Conservation (phyloP, 345 rosid species). For the Brassica incana region DNA sequence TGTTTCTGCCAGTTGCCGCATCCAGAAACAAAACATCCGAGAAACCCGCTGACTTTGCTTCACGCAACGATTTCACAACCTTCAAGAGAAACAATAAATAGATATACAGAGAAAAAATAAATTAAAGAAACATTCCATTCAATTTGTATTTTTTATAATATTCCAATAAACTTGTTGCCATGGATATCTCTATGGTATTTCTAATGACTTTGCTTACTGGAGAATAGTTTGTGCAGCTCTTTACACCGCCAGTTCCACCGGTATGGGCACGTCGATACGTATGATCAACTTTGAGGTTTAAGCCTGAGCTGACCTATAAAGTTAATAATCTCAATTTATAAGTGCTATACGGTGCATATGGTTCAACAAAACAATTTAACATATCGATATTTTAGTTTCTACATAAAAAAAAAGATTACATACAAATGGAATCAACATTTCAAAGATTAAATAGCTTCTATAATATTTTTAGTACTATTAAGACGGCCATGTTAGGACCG, state of each 20-base stretch:
- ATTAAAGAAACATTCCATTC: background rate
- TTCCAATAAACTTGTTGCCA: background rate
- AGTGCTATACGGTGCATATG: background rate
- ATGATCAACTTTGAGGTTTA: conserved; percentile 54
- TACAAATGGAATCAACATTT: background rate
- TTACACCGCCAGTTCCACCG: conserved; percentile 69
- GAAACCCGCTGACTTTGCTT: conserved; percentile 67
- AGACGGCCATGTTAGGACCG: background rate
- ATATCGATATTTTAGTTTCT: background rate
- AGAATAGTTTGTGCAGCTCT: conserved; percentile 63
- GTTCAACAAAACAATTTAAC: background rate
- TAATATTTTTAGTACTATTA: background rate
- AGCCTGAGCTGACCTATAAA: conserved; percentile 34
- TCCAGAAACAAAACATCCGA: conserved; percentile 51
- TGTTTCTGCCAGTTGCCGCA: conserved; percentile 46
- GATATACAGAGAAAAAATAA: background rate
- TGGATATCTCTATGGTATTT: background rate
- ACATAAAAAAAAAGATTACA: background rate
- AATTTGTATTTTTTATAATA: background rate
- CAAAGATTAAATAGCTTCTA: background rate
- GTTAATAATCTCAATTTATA: background rate
- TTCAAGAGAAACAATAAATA: background rate
- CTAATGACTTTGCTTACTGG: conserved; percentile 37
- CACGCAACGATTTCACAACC: conserved; percentile 46
- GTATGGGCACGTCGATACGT: conserved; percentile 45